These are phyloP conservation scores for Amanita phalloides DNA, from an alignment of 768 basidiomycete species.

Conservation along the genomic window DNA sequence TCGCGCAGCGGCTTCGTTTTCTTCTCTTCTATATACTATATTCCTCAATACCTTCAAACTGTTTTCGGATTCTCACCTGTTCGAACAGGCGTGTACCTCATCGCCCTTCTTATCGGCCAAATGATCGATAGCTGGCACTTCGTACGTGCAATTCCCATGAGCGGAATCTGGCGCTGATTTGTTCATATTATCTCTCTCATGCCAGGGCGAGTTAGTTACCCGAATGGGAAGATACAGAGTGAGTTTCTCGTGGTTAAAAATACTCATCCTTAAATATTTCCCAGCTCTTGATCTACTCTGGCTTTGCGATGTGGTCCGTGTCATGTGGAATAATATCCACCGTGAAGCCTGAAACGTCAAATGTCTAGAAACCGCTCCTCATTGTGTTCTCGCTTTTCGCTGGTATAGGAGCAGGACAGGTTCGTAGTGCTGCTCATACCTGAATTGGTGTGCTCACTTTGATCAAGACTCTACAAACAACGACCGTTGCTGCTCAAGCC, in stretches of 20 bases:
- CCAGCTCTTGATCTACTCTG: not conserved
- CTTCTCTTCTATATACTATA: conserved; percentile 56
- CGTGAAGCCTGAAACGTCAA: not conserved
- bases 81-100: conserved; percentile 43
- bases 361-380: not conserved
- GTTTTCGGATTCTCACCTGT: conserved; percentile 56
- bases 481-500: not conserved
- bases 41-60: conserved; percentile 71
- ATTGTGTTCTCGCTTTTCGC: not conserved
- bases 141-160: conserved; percentile 19
- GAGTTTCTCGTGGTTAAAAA: conserved; percentile 7
- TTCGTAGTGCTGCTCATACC: not conserved
- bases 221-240: conserved; percentile 56
- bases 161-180: not conserved
- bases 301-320: not conserved
- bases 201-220: conserved; percentile 53
- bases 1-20: conserved; percentile 42
- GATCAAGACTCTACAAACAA: not conserved
- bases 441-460: not conserved
- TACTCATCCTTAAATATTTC: not conserved
- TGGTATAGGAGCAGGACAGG: not conserved
- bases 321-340: not conserved
- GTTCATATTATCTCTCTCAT: not conserved
- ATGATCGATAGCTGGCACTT: conserved; percentile 44
- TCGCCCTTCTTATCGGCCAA: conserved; percentile 62